Conservation (phyloP, 169 alveolate species). For the Plasmodium gaboni region DNA sequence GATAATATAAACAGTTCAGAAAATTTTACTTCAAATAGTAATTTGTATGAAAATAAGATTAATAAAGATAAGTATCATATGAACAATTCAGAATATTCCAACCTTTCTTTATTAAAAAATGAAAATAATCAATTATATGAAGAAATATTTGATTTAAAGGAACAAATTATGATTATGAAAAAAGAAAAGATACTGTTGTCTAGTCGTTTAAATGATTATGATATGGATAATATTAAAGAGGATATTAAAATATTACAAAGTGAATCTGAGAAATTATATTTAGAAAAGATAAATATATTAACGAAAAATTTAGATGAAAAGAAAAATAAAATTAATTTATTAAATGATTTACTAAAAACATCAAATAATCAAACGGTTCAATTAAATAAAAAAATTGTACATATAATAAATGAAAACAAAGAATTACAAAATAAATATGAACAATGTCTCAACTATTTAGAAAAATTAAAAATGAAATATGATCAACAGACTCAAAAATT, state of each 20-base stretch:
- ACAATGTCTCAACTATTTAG: conserved; percentile 48
- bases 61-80: neutral
- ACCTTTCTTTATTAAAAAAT: conserved; percentile 4
- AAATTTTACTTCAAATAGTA: neutral
- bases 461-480: conserved; percentile 46
- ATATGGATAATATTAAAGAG: neutral
- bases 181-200: neutral
- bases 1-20: neutral
- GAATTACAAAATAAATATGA: conserved; percentile 59
- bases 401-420: conserved; percentile 57
- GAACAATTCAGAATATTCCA: conserved; percentile 2
- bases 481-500: conserved; percentile 19
- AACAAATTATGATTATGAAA: conserved; percentile 25
- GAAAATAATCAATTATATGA: conserved; percentile 32
- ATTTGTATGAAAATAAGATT: neutral
- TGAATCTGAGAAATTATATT: conserved; percentile 48
- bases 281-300: conserved; percentile 41
- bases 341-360: conserved; percentile 59
- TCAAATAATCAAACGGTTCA: conserved; percentile 61
- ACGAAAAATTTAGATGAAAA: conserved; percentile 53
- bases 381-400: conserved; percentile 35
- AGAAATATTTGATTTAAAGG: conserved; percentile 39
- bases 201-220: neutral
- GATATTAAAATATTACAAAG: conserved; percentile 23
- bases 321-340: conserved; percentile 30